phyloP scores from a whole-genome alignment of 2,329 filamentous ascomycete species.

The Hortaea werneckii region DNA sequence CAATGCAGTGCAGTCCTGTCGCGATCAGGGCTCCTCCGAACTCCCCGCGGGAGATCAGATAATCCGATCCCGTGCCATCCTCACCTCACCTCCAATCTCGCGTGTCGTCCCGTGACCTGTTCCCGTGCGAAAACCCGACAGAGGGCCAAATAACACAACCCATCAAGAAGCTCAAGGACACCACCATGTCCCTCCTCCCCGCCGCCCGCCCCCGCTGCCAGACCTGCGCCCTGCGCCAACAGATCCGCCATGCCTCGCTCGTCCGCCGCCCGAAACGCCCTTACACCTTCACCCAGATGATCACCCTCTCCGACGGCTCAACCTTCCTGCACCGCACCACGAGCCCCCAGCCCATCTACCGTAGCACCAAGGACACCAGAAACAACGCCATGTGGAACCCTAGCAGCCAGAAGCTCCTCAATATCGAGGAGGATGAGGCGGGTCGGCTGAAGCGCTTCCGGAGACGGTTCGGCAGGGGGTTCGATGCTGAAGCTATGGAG shows the following conservation, averaged over 20 bases:
- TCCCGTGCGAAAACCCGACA: too few relatives aligned
- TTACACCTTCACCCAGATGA: constrained; percentile 94
- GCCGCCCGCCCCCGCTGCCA: constrained; percentile 3
- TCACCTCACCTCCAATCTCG: too few relatives aligned
- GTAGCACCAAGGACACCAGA: constrained; percentile 67
- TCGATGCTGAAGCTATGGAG: constrained; percentile 50
- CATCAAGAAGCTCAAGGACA: neutral
- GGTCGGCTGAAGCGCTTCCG: constrained; percentile 81
- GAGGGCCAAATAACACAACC: too few relatives aligned
- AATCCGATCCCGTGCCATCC: too few relatives aligned
- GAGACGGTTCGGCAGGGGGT: constrained; percentile 70
- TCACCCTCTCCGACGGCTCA: constrained; percentile 84
- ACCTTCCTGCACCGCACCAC: constrained; percentile 74
- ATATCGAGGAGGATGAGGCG: constrained; percentile 91
- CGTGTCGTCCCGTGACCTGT: too few relatives aligned
- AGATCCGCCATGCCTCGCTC: constrained; percentile 73
- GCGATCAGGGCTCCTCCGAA: too few relatives aligned
- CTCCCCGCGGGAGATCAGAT: too few relatives aligned
- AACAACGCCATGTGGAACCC: constrained; percentile 93
- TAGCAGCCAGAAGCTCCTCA: constrained; percentile 64
- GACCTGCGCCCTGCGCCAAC: constrained; percentile 22
- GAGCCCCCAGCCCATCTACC: constrained; percentile 54
- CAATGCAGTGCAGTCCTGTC: too few relatives aligned
- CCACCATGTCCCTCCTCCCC: neutral
- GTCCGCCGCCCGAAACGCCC: constrained; percentile 80